These are phyloP conservation scores for Marchantia polymorpha DNA, from an alignment of 225 moss, liverwort and hornwort genomes.

Conservation along the genomic window DNA sequence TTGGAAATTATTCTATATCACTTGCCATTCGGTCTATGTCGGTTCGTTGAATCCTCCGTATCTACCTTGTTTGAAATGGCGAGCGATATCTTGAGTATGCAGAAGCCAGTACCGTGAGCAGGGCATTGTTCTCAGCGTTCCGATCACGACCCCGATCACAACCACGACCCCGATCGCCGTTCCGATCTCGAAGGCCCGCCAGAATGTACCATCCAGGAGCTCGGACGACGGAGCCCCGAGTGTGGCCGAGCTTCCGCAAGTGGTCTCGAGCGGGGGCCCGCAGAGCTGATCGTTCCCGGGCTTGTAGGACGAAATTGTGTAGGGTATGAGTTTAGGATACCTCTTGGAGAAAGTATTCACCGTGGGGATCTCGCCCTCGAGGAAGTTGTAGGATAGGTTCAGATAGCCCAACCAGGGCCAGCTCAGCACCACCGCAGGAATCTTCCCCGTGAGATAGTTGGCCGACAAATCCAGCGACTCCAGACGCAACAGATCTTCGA, in stretches of 20 bases:
- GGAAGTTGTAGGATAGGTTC: constrained; percentile 1
- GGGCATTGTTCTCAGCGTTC: background rate
- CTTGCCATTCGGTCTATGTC: too few relatives aligned
- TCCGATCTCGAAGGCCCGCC: background rate
- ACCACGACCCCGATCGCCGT: background rate
- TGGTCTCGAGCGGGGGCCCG: background rate
- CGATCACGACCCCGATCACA: too few relatives aligned
- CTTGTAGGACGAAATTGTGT: background rate
- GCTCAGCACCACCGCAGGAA: background rate
- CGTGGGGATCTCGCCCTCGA: background rate
- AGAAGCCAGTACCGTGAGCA: background rate
- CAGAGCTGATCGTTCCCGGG: background rate
- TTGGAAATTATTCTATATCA: too few relatives aligned
- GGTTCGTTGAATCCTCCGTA: too few relatives aligned
- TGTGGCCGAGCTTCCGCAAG: background rate
- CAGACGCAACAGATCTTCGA: background rate
- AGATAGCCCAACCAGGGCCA: background rate
- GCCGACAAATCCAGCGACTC: background rate
- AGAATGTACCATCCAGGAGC: background rate
- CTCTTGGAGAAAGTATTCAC: background rate
- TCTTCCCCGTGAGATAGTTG: background rate
- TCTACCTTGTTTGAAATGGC: background rate
- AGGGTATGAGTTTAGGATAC: too few relatives aligned
- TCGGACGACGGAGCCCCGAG: background rate
- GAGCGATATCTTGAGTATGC: background rate